Conservation (phyloP, 1,139 yeast genomes). For the Magnusiomyces suaveolens region DNA sequence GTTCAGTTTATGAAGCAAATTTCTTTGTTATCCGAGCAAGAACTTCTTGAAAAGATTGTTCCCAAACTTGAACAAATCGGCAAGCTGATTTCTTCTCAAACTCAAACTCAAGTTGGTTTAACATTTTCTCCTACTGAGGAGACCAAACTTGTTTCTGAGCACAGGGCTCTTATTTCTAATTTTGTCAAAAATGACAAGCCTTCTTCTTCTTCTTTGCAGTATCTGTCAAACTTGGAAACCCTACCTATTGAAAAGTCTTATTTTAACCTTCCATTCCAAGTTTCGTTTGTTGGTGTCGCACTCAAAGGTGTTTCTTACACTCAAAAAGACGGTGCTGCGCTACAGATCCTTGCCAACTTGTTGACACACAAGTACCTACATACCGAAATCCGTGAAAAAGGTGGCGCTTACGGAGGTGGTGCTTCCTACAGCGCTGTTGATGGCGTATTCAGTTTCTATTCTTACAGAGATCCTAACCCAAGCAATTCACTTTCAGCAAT, state of each 20-base stretch:
- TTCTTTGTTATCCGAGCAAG: conserved; percentile 49
- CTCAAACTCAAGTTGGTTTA: conserved; percentile 21
- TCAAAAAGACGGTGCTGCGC: conserved; percentile 69
- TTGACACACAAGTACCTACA: conserved; percentile 78
- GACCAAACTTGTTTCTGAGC: conserved; percentile 9
- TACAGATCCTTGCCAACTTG: conserved; percentile 73
- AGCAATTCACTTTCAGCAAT: conserved; percentile 56
- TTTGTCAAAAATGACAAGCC: conserved; percentile 15
- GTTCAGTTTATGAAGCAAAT: conserved; percentile 59
- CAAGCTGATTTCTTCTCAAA: conserved; percentile 22
- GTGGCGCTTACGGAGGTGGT: conserved; percentile 98
- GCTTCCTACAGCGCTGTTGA: conserved; percentile 72
- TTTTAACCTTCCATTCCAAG: conserved; percentile 78
- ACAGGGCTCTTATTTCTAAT: conserved; percentile 13
- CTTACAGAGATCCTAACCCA: conserved; percentile 92
- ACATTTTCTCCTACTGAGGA: conserved; percentile 21
- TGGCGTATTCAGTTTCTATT: conserved; percentile 72
- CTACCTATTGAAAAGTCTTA: conserved; percentile 34
- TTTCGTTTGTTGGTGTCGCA: conserved; percentile 70
- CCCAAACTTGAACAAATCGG: conserved; percentile 55
- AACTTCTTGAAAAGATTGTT: conserved; percentile 43
- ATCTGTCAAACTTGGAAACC: conserved; percentile 11
- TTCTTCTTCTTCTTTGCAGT: conserved; percentile 6
- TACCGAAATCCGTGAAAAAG: conserved; percentile 84
- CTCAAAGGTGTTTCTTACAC: conserved; percentile 58